Evolutionary conservation across 306 rosid species (phyloP).

Genomic region (Rosa rugosa): DNA sequence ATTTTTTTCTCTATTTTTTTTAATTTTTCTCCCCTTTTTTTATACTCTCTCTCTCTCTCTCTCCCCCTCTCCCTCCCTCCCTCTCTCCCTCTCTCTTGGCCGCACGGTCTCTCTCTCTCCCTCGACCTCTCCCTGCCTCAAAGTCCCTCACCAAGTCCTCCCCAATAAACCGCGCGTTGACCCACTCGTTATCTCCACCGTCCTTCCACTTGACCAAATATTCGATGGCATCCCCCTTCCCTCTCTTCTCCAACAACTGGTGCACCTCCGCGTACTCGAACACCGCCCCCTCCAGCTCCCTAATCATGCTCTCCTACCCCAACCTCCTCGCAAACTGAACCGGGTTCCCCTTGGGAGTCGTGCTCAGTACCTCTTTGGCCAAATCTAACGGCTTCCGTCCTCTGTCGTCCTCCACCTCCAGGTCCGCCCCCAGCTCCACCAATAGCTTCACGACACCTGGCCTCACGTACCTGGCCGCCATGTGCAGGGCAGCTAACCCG

Average conservation of each 20-base stretch:
- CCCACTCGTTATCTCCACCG: slow-evolving; percentile 74
- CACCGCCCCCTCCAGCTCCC: slow-evolving; percentile 52
- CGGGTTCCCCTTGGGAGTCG: slow-evolving; percentile 76
- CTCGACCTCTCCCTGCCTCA: slow-evolving; percentile 85
- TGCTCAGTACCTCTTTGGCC: slow-evolving; percentile 54
- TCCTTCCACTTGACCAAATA: slow-evolving; percentile 88
- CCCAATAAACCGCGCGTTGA: slow-evolving; percentile 56
- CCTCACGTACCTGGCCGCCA: slow-evolving; percentile 77
- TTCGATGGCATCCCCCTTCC: slow-evolving; percentile 70
- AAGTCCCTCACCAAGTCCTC: slow-evolving; percentile 73
- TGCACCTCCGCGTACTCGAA: slow-evolving; percentile 83
- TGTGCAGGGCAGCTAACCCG: slow-evolving; percentile 64
- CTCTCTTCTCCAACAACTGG: slow-evolving; percentile 67
- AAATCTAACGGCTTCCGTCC: slow-evolving; percentile 63
- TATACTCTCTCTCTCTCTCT: no score
- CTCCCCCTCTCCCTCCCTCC: no score
- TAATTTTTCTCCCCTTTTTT: no score
- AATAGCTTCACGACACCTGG: slow-evolving; percentile 63
- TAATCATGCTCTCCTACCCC: slow-evolving; percentile 55
- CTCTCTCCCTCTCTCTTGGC: no score
- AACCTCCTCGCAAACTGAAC: slow-evolving; percentile 66
- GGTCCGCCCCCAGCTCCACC: slow-evolving; percentile 62
- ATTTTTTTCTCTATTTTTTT: no score
- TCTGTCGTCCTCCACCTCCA: slow-evolving; percentile 50
- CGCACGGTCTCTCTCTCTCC: no score